Evolutionary conservation across 305 asterid species (phyloP), one percentile per base, ranked within the genome.

Genomic region (Fraxinus sp.): DNA sequence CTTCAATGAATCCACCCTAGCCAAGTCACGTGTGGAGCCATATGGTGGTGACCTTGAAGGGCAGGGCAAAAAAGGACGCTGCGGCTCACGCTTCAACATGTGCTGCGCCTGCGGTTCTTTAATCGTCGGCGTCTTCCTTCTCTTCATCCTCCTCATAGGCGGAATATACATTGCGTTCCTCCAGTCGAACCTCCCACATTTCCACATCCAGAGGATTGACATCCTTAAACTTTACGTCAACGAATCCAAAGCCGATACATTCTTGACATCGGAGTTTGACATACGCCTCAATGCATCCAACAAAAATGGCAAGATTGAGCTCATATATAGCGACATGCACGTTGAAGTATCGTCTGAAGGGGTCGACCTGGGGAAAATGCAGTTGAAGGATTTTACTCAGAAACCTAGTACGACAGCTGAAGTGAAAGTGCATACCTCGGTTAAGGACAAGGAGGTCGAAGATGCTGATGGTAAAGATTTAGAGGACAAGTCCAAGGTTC

Each of bases 171-270:
- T 68, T 87, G 77, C 89, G n/a, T 83, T 84, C 86, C 83, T 90
- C 79, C 86, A 83, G 62, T 88, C 91, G 11, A 86, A 86, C 72
- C 81, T 90, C 14, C 93, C 93, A 28, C 78, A 79, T 0, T 84
- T 86, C 66, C 89, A 76, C 62, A 57, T 88, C 77, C 90, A 80
- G 30, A 81, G 83, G 26, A 80, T 90, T 76, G 84, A 85, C 73
- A 76, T 88, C 1, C 1, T 32, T 77, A 13, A 3, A 16, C 44
- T 89, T 39, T 64, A 78, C 4, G 26, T 80, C 28, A 14, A 8
- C 22, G 28, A 16, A 57, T 20, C 72, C 30, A 0, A 7, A 14
- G 11, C 35, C 1, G 85, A 82, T 68, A 79, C 86, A 0, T 10
- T 86, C 1, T 39, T 83, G 74, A 59, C 86, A 22, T 82, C 84